phyloP scores from a whole-genome alignment of 441 rosid genomes.

The Populus hybrid region DNA sequence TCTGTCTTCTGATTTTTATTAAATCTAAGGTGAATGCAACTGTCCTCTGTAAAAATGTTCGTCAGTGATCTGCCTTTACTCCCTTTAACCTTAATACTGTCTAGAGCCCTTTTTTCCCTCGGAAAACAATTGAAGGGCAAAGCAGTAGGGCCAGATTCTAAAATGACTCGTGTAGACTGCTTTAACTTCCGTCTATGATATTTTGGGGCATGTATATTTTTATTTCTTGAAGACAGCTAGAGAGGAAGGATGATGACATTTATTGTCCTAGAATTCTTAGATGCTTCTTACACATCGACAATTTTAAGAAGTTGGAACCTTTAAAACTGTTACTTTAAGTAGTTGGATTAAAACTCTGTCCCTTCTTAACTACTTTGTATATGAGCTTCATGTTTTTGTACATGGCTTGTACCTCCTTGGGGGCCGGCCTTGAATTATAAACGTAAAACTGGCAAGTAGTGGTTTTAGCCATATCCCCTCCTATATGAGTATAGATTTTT shows the following conservation, averaged over 20 bases:
- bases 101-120: background rate
- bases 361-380: background rate
- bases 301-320: background rate
- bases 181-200: too few species aligned
- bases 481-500: background rate
- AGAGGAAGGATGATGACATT: background rate
- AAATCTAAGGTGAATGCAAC: background rate
- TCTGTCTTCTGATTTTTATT: too few species aligned
- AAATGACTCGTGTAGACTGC: background rate
- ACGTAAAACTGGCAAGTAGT: background rate
- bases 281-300: background rate
- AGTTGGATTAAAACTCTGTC: background rate
- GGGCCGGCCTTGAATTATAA: background rate
- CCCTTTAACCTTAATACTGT: background rate
- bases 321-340: background rate
- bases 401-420: background rate
- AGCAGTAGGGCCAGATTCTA: background rate
- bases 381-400: background rate
- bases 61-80: background rate
- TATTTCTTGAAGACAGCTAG: background rate
- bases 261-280: background rate
- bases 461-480: background rate
- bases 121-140: background rate
- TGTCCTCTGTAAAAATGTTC: background rate
- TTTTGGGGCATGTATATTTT: background rate